These are phyloP conservation scores for Coniella vitis DNA, from an alignment of 2,329 filamentous ascomycete species.

Conservation along the genomic window DNA sequence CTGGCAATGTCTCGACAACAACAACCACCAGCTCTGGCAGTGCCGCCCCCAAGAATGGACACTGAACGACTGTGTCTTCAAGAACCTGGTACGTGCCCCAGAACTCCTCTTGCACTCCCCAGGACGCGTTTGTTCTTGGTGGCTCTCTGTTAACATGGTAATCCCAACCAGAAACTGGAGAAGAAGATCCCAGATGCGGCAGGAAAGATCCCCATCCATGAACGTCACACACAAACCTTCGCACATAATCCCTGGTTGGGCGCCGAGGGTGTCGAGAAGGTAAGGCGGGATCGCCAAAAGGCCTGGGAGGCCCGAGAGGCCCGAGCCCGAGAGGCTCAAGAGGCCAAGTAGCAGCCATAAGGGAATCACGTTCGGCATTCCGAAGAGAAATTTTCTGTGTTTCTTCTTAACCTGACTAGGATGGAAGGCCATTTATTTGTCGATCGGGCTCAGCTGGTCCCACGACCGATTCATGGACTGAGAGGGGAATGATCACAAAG, in stretches of 20 bases:
- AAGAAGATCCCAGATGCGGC: slow-evolving; percentile 74
- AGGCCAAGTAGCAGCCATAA: too few species aligned
- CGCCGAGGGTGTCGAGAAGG: too few species aligned
- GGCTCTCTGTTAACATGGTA: too few species aligned
- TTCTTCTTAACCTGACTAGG: too few species aligned
- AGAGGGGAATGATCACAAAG: neutral
- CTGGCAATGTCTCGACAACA: slow-evolving; percentile 93
- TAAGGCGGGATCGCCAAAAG: too few species aligned
- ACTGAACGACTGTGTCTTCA: slow-evolving; percentile 91
- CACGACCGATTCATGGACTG: neutral
- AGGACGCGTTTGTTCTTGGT: too few species aligned
- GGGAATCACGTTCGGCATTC: too few species aligned
- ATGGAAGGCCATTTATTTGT: too few species aligned
- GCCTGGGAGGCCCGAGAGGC: neutral
- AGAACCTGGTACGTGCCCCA: slow-evolving; percentile 73
- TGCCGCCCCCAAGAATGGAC: slow-evolving; percentile 83
- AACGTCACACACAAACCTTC: slow-evolving; percentile 59
- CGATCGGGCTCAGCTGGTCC: too few species aligned
- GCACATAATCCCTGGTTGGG: slow-evolving; percentile 32
- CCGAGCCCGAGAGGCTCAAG: too few species aligned
- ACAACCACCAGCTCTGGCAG: slow-evolving; percentile 97
- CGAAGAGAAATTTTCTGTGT: too few species aligned
- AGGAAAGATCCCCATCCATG: slow-evolving; percentile 65
- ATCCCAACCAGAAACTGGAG: slow-evolving; percentile 76
- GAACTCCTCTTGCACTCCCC: too few species aligned